These are phyloP conservation scores for Nakazawaea ernobii DNA, from an alignment of 805 yeast species.

Conservation along the genomic window DNA sequence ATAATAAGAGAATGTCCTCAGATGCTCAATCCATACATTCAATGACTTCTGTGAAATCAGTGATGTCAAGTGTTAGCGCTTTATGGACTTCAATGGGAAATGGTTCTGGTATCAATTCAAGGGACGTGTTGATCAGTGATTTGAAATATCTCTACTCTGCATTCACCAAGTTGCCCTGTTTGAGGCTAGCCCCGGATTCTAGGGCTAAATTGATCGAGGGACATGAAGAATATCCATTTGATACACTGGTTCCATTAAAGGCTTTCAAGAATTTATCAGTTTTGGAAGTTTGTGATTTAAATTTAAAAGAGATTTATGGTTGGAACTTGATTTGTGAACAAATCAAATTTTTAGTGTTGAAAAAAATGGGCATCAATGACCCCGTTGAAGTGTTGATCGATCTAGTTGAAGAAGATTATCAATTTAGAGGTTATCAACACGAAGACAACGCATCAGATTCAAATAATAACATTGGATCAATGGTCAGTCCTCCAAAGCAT, in stretches of 20 bases:
- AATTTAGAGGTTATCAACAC: slow-evolving; percentile 20
- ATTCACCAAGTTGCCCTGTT: slow-evolving; percentile 61
- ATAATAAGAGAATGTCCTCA: slow-evolving; percentile 21
- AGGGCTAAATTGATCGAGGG: slow-evolving; percentile 52
- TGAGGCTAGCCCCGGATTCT: slow-evolving; percentile 53
- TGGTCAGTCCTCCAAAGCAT: slow-evolving; percentile 3
- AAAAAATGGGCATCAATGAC: slow-evolving; percentile 44
- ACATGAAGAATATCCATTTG: slow-evolving; percentile 68
- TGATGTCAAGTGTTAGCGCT: slow-evolving; percentile 39
- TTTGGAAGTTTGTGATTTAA: slow-evolving; percentile 52
- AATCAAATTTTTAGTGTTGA: slow-evolving; percentile 47
- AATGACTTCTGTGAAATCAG: slow-evolving; percentile 51
- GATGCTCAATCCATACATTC: slow-evolving; percentile 48
- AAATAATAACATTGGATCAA: slow-evolving; percentile 5
- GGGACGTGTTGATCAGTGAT: slow-evolving; percentile 35
- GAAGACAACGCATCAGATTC: slow-evolving; percentile 16
- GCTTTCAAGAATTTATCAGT: slow-evolving; percentile 60
- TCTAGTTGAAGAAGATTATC: slow-evolving; percentile 46
- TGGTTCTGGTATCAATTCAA: slow-evolving; percentile 33
- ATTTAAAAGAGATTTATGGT: slow-evolving; percentile 60
- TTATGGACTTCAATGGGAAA: slow-evolving; percentile 29
- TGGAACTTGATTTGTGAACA: slow-evolving; percentile 55
- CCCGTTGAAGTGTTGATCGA: slow-evolving; percentile 47
- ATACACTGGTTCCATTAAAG: slow-evolving; percentile 59
- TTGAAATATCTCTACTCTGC: slow-evolving; percentile 54